phyloP scores from a whole-genome alignment of 768 basidiomycete genomes.

The Trametes elegans region DNA sequence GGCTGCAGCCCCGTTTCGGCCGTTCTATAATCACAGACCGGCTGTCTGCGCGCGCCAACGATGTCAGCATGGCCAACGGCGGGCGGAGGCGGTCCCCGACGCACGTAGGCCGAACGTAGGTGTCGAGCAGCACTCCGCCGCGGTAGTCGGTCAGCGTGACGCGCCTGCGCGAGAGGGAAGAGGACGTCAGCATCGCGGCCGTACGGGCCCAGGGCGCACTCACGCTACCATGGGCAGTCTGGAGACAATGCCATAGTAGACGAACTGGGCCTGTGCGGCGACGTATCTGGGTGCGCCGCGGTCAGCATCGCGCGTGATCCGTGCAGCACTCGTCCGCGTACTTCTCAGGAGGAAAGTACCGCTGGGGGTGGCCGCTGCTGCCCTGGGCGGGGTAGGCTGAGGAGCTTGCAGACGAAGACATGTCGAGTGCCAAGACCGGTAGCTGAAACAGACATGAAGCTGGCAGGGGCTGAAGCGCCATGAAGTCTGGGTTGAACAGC shows the following conservation, averaged over 20 bases:
- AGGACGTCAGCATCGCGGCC: constrained; percentile 5
- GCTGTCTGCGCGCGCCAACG: constrained; percentile 36
- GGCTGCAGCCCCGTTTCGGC: constrained; percentile 45
- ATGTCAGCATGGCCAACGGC: not conserved
- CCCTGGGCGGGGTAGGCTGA: not conserved
- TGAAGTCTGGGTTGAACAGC: not conserved
- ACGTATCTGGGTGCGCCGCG: constrained; percentile 38
- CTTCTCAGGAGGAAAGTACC: constrained; percentile 24
- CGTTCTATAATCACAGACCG: constrained; percentile 46
- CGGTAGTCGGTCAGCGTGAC: constrained; percentile 51
- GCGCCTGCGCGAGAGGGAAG: constrained; percentile 34
- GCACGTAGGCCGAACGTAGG: constrained; percentile 54
- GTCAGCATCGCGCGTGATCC: constrained; percentile 18
- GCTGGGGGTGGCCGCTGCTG: not conserved
- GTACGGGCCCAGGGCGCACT: constrained; percentile 24
- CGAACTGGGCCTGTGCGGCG: constrained; percentile 44
- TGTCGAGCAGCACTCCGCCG: constrained; percentile 45
- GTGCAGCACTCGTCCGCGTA: constrained; percentile 25
- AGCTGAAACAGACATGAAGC: constrained; percentile 14
- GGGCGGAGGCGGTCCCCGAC: constrained; percentile 20
- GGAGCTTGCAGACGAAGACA: constrained; percentile 12
- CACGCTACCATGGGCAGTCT: constrained; percentile 53
- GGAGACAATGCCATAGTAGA: constrained; percentile 40
- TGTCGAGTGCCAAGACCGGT: constrained; percentile 6
- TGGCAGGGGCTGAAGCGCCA: constrained; percentile 16